These are phyloP conservation scores for Colletotrichum godetiae DNA, from an alignment of 2,329 filamentous ascomycete species.

Conservation along the genomic window DNA sequence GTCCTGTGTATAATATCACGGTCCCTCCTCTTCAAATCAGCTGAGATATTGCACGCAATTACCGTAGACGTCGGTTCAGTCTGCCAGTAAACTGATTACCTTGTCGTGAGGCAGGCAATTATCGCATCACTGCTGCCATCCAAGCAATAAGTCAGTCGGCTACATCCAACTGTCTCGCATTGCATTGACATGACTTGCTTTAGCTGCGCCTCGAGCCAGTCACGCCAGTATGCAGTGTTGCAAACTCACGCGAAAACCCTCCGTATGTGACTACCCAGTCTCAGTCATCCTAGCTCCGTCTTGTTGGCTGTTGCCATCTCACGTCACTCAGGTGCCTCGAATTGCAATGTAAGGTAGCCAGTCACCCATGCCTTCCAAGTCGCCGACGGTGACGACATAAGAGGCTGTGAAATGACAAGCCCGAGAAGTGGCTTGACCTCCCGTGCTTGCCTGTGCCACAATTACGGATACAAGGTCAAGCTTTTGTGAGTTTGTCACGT, in stretches of 20 bases:
- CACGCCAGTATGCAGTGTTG: constrained; percentile 6
- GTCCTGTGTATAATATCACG: not conserved
- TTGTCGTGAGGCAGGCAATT: too few species aligned
- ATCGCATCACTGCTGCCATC: not conserved
- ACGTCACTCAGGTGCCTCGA: not conserved
- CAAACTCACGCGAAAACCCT: constrained; percentile 3
- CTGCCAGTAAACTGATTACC: not conserved
- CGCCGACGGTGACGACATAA: not conserved
- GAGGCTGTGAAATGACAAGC: not conserved
- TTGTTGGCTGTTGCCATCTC: not conserved
- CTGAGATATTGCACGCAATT: not conserved
- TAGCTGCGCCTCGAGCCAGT: not conserved
- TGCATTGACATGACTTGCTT: not conserved
- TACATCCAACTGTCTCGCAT: not conserved
- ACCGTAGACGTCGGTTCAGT: not conserved
- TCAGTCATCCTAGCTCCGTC: not conserved
- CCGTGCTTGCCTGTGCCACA: not conserved
- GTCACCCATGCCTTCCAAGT: not conserved
- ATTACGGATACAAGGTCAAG: not conserved
- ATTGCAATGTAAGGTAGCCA: not conserved
- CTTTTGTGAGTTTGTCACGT: not conserved
- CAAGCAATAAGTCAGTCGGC: not conserved
- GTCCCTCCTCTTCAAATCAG: not conserved
- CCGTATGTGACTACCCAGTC: not conserved
- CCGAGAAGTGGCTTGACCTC: not conserved